Evolutionary conservation across 2,329 filamentous ascomycete genomes (phyloP).

Genomic region (Apiospora malaysiana): DNA sequence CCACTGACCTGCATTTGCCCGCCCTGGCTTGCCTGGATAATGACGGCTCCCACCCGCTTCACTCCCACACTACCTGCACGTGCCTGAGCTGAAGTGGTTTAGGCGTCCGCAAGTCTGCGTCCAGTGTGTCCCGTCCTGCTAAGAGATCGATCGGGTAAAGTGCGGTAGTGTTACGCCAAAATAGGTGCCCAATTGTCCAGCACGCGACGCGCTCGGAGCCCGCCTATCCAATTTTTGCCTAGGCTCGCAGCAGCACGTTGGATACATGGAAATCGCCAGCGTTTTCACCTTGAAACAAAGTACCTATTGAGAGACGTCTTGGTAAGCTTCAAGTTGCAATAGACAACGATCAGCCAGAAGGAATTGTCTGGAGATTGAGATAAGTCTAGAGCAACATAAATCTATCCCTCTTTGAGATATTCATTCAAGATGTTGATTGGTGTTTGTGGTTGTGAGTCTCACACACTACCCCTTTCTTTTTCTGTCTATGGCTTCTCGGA

Average conservation of each 20-base stretch:
- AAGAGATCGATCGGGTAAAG: constrained; percentile 19
- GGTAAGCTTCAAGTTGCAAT: not conserved
- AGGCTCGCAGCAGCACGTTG: not conserved
- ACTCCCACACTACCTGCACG: constrained; percentile 2
- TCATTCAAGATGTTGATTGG: constrained; percentile 52
- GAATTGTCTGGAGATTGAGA: not conserved
- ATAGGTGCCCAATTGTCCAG: not conserved
- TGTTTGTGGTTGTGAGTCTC: constrained; percentile 52
- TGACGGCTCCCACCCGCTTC: constrained; percentile 16
- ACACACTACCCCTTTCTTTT: not conserved
- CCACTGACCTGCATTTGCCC: constrained; percentile 17
- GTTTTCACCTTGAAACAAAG: not conserved
- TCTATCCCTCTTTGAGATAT: not conserved
- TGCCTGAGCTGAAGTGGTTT: constrained; percentile 12
- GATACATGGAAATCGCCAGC: not conserved
- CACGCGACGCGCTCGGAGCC: not conserved
- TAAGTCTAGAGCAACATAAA: not conserved
- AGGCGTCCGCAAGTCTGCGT: not conserved
- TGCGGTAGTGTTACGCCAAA: constrained; percentile 17
- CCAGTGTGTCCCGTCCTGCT: not conserved
- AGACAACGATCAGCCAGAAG: not conserved
- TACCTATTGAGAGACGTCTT: not conserved
- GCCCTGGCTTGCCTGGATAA: not conserved
- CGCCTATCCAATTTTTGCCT: constrained; percentile 16
- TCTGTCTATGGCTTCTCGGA: constrained; percentile 22